A percentile compares a stretch with the other conserved stretches of the same genome.
Evolutionary conservation across 2,329 filamentous ascomycete species (phyloP).

Genomic region (Colletotrichum spinosum): DNA sequence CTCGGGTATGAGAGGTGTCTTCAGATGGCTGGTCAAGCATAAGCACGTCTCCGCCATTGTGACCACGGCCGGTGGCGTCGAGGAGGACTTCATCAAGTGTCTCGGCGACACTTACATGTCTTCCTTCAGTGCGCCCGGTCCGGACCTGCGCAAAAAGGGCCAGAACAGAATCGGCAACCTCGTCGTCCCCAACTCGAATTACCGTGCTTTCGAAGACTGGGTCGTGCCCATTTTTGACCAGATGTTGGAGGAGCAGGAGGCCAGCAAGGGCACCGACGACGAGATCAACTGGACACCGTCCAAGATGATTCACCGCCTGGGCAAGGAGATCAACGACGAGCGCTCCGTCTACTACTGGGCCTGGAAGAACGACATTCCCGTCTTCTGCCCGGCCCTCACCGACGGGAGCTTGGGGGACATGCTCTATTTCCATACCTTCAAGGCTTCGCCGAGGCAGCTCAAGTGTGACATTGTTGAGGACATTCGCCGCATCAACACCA

Average conservation of each 20-base stretch:
- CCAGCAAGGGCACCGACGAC: constrained; percentile 72
- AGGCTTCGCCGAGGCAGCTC: constrained; percentile 82
- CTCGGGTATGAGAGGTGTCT: constrained; percentile 89
- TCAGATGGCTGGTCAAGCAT: constrained; percentile 94
- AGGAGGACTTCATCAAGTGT: constrained; percentile 99
- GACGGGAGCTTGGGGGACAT: constrained; percentile 97
- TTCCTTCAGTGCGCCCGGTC: constrained; percentile 82
- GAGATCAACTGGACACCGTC: constrained; percentile 92
- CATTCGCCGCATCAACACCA: constrained; percentile 91
- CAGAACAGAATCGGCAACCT: constrained; percentile 97
- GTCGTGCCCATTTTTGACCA: constrained; percentile 92
- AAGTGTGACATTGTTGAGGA: constrained; percentile 94
- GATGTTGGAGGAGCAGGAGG: constrained; percentile 95
- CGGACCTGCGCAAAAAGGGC: constrained; percentile 82
- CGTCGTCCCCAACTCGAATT: constrained; percentile 95
- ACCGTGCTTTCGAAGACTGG: constrained; percentile 99
- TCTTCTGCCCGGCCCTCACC: constrained; percentile 96
- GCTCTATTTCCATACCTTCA: constrained; percentile 98
- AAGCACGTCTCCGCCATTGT: constrained; percentile 93
- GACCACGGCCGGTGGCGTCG: constrained; percentile 93
- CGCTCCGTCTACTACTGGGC: constrained; percentile 97
- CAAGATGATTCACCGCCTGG: constrained; percentile 89
- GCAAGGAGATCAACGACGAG: constrained; percentile 94
- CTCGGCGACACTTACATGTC: constrained; percentile 94
- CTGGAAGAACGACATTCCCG: constrained; percentile 94